Conservation (phyloP, 257 asterid species). For the Fraxinus anomala region DNA sequence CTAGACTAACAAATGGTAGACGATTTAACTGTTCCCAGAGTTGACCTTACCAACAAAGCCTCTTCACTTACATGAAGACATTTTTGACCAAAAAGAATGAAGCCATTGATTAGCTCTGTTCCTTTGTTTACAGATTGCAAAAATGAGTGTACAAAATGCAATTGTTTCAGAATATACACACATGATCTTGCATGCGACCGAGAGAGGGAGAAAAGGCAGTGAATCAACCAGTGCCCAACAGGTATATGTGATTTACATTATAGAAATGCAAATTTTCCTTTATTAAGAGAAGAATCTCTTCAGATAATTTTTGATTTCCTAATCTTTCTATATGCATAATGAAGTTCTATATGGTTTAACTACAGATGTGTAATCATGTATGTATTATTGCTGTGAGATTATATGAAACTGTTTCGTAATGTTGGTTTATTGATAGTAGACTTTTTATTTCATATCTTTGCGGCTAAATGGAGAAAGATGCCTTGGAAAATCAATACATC, state of each 20-base stretch:
- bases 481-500: not conserved
- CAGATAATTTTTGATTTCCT: not conserved
- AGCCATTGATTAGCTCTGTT: constrained; percentile 19
- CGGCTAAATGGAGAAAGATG: not conserved
- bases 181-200: constrained; percentile 60
- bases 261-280: constrained; percentile 17
- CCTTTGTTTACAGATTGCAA: constrained; percentile 61
- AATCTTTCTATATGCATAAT: not conserved
- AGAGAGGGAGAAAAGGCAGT: constrained; percentile 34
- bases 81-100: constrained; percentile 6
- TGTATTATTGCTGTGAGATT: not conserved
- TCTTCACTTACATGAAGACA: not conserved
- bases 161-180: constrained; percentile 68
- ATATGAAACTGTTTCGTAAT: not conserved
- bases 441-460: not conserved
- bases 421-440: not conserved
- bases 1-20: not conserved
- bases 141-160: constrained; percentile 56
- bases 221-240: constrained; percentile 41
- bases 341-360: not conserved
- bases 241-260: constrained; percentile 37
- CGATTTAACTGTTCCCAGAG: not conserved
- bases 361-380: not conserved
- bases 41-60: not conserved
- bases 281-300: not conserved